Base-by-base conservation (phyloP, 2,329 filamentous ascomycete species). In the Ophiostoma perfectum region DNA sequence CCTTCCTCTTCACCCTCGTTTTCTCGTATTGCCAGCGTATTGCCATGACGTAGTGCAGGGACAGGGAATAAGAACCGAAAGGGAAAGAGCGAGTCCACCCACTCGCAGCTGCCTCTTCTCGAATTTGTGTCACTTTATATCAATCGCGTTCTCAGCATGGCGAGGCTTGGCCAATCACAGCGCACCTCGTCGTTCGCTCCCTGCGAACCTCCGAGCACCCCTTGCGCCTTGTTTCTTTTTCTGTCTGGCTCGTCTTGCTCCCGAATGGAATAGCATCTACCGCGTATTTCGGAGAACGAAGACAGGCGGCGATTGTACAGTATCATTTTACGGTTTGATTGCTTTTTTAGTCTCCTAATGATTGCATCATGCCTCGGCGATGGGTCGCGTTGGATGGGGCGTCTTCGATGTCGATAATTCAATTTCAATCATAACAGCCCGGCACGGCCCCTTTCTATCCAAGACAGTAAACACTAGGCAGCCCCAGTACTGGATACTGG, bases 201-300 rank as follows among this genome's bases (percentile, higher is more conserved):
- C 60, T 41, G 0, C n/a, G 7, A 63, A 63, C 42, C 60, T 63
- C 60, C 38, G 60, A 63, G 60, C 60, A 39, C n/a, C 16, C 18
- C 12, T 36, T 39, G 18, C 4, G 5, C 27, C 18, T 39, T 7
- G 39, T 5, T 14, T 44, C 11, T 36, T 47, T 42, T 64, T 45
- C 9, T 27, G 8, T 49, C 49, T 14, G 39, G 16, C 16, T 42
- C 39, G 60, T 6, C 16, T n/a, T 42, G 42, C n/a, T 64, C 47
- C 11, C n/a, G 12, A 27, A 39, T 44, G 63, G 60, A 42, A 63
- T 63, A n/a, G 60, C 60, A 42, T 63, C 42, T 64, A 64, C 63
- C 41, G 63, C 63, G 63, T 64, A 64, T 45, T 64, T 64, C 63
- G 63, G 63, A 45, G 63, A 47, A 64, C 63, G 63, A 47, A 45